Percentiles rank a stretch among this genome's conserved stretches.
phyloP scores from a whole-genome alignment of 2,329 filamentous ascomycete species.

The Teratosphaeria zuluensis region DNA sequence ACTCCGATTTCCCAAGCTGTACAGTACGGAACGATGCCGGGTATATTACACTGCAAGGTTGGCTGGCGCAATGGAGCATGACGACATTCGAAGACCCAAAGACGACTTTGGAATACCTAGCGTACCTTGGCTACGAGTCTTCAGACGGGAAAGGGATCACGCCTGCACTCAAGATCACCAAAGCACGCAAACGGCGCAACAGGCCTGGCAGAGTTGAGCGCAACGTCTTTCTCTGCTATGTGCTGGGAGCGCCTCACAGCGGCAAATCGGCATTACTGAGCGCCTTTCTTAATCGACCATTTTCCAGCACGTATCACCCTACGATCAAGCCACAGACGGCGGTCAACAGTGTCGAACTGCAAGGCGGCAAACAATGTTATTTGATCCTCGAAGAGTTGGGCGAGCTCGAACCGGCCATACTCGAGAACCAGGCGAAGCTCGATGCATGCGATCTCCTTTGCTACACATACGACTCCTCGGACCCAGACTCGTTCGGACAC shows the following conservation, averaged over 20 bases:
- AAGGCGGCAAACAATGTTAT: conserved; percentile 93
- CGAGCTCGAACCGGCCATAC: conserved; percentile 85
- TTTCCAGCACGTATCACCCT: conserved; percentile 73
- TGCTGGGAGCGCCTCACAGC: conserved; percentile 73
- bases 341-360: conserved; percentile 92
- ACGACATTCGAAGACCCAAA: conserved; percentile 94
- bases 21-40: conserved; percentile 93
- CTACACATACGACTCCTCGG: conserved; percentile 93
- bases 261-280: conserved; percentile 89
- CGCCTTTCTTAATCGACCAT: conserved; percentile 81
- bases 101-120: conserved; percentile 89
- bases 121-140: conserved; percentile 89
- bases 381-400: conserved; percentile 91
- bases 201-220: conserved; percentile 79
- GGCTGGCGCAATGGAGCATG: conserved; percentile 99
- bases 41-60: conserved; percentile 90
- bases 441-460: conserved; percentile 90
- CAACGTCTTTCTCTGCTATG: conserved; percentile 89
- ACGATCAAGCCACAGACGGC: conserved; percentile 91
- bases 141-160: conserved; percentile 62
- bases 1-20: conserved; percentile 81
- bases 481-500: conserved; percentile 90
- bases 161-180: conserved; percentile 85
- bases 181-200: conserved; percentile 74
- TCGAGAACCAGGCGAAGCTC: conserved; percentile 84